Evolutionary conservation across 345 rosid genomes (phyloP).

Genomic region (Eucalyptus camaldulensis): DNA sequence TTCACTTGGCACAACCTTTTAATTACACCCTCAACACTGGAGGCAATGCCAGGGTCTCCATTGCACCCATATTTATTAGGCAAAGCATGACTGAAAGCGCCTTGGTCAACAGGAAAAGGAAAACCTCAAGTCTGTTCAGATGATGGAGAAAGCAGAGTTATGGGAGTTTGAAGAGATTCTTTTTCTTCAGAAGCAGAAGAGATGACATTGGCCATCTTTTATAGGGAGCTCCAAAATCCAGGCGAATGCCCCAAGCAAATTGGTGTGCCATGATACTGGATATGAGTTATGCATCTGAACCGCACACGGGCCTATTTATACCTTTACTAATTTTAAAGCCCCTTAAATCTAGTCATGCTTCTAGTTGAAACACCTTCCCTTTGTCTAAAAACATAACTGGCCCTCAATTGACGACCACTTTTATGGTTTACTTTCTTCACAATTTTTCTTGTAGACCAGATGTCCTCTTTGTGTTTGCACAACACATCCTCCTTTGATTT

Average conservation of each 20-base stretch:
- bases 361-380: slow-evolving; percentile 22
- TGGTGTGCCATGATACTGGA: not conserved
- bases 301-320: not conserved
- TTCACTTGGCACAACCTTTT: not conserved
- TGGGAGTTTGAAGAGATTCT: not conserved
- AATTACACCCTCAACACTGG: not conserved
- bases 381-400: not conserved
- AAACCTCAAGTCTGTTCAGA: not conserved
- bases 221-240: not conserved
- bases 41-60: not conserved
- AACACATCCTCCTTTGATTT: not conserved
- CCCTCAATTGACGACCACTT: not conserved
- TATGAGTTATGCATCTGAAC: not conserved
- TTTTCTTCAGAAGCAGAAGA: not conserved
- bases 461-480: not conserved
- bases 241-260: not conserved
- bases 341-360: slow-evolving; percentile 24
- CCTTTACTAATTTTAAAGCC: not conserved
- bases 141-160: not conserved
- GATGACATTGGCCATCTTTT: not conserved
- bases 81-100: not conserved
- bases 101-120: not conserved
- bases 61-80: not conserved
- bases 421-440: not conserved
- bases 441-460: not conserved